Percentiles rank a stretch among this genome's conserved stretches.
These are phyloP conservation scores for Linum usitatissimum DNA, from an alignment of 345 rosid genomes.

Conservation along the genomic window DNA sequence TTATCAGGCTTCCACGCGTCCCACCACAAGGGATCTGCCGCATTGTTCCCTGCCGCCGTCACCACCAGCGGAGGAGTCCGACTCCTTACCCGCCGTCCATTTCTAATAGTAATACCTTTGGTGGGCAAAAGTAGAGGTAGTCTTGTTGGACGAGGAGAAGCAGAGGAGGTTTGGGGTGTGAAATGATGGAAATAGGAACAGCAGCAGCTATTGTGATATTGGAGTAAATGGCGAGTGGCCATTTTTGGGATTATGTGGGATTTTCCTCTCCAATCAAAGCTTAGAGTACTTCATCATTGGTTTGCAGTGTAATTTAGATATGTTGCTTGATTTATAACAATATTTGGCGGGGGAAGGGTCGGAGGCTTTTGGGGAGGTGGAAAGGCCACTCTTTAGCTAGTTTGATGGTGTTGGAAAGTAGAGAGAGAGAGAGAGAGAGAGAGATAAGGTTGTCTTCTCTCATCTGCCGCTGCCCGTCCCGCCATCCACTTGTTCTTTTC, in stretches of 20 bases:
- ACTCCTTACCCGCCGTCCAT: neutral
- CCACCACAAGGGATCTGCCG: slow-evolving; percentile 37
- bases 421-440: neutral
- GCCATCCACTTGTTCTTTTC: neutral
- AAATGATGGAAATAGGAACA: neutral
- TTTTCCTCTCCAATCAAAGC: neutral
- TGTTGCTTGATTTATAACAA: neutral
- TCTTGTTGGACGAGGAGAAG: neutral
- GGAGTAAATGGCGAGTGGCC: neutral
- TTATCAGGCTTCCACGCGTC: slow-evolving; percentile 69
- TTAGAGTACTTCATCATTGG: neutral
- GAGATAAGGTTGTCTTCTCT: neutral
- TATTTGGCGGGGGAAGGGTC: neutral
- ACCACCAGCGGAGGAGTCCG: slow-evolving; percentile 8
- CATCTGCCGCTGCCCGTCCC: neutral
- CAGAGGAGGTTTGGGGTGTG: neutral
- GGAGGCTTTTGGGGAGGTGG: neutral
- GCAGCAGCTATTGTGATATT: neutral
- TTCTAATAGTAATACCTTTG: neutral
- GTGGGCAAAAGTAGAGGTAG: neutral
- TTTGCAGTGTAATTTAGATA: neutral
- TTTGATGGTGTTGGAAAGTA: neutral
- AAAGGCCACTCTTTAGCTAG: neutral
- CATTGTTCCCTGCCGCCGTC: slow-evolving; percentile 27
- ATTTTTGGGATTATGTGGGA: neutral